Conservation (phyloP, 768 basidiomycete genomes). For the Tylopilus subfusipes region DNA sequence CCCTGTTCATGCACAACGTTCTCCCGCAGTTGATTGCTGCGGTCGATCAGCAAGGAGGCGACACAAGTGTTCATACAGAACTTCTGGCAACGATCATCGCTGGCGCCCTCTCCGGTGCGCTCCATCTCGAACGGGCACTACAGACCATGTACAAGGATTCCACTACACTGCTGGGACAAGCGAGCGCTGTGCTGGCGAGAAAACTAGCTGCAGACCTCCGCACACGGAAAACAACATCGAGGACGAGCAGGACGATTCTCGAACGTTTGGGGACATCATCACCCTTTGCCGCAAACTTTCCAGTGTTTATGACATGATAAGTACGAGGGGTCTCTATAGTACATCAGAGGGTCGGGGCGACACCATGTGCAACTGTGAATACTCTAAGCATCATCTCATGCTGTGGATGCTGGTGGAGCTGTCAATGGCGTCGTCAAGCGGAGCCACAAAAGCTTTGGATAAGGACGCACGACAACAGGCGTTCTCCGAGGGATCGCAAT, state of each 20-base stretch:
- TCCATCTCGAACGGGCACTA: conserved; percentile 71
- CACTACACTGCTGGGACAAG: conserved; percentile 53
- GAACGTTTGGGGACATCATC: conserved; percentile 60
- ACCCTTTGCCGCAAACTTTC: conserved; percentile 71
- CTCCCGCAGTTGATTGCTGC: conserved; percentile 53
- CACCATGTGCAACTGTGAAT: background rate
- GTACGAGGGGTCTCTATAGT: conserved; percentile 6
- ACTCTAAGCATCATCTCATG: conserved; percentile 31
- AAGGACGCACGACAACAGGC: conserved; percentile 73
- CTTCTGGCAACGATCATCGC: conserved; percentile 62
- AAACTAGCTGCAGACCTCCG: conserved; percentile 63
- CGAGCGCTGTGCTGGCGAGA: conserved; percentile 61
- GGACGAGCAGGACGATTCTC: conserved; percentile 49
- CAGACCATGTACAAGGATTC: conserved; percentile 50
- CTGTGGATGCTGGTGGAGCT: conserved; percentile 49
- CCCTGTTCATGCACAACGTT: conserved; percentile 68
- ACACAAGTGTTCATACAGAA: conserved; percentile 57
- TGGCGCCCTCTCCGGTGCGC: conserved; percentile 60
- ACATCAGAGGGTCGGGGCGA: conserved; percentile 23
- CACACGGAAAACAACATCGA: conserved; percentile 43
- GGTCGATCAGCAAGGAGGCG: conserved; percentile 52
- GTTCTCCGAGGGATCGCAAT: conserved; percentile 65
- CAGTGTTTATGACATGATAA: conserved; percentile 45
- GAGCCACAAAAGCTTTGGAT: background rate
- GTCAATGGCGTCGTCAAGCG: conserved; percentile 7